Base-by-base conservation (phyloP, 208 protist species). In the Leishmania gerbilli region DNA sequence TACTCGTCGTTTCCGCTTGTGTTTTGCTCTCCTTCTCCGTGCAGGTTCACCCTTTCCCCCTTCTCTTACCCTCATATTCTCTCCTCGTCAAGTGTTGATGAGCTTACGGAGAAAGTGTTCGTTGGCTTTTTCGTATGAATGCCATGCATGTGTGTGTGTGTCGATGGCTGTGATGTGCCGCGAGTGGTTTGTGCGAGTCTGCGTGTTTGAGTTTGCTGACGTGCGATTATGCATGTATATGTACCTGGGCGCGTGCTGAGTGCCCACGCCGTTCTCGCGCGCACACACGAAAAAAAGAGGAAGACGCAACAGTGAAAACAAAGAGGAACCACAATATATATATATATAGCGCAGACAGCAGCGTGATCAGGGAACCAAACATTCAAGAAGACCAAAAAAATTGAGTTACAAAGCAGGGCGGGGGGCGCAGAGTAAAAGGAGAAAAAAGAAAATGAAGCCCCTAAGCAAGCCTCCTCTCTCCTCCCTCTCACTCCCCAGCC, bases 201-300 rank as follows among this genome's bases (percentile, higher is more conserved):
- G 40, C 47, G 45, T 53, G 21, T 34, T 53, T 31, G 47, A 74
- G 42, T 74, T 74, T 53, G 17, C 45, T 27, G n/a, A 55, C 24
- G 42, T 74, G 69, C 34, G 45, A 21, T 53, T 51, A 53, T 74
- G 69, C 31, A 47, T 71, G 67, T 53, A 74, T 74, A 21, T 53
- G 69, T 53, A 74, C 42, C 42, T 17, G 21, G 45, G 27, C 37
- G 24, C 31, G 45, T 51, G 69, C 17, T 27, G 69, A 74, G 42
- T 8, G 40, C 45, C 15, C 31, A 34, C 31, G 31, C 62, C 62
- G 62, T 68, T 68, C 31, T 31, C 27, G 58, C 27, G 31, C 15
- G 62, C 11, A 17, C 13, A 8, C 62, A 68, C 9, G n/a, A 24
- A 0, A 11, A 40, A 68, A 67, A 68, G 27, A 27, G 51, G 53